Evolutionary conservation across 768 basidiomycete genomes (phyloP).

Genomic region (Suillus decipiens): DNA sequence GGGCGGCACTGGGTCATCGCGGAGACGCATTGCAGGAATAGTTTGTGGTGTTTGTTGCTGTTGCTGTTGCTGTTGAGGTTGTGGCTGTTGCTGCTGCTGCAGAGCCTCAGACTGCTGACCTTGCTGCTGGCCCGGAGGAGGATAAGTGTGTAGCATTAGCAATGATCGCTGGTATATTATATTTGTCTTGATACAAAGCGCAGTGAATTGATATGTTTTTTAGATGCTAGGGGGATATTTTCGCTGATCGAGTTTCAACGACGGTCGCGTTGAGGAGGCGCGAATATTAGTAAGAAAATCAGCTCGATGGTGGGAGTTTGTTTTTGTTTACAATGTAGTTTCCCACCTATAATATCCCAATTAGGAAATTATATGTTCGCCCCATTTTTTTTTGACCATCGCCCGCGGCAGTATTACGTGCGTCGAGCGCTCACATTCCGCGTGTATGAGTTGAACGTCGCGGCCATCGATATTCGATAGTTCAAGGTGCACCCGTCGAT

Average conservation of each 20-base stretch:
- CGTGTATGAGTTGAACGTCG: neutral
- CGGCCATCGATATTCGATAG: neutral
- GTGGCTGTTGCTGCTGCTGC: conserved; percentile 31
- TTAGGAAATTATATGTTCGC: neutral
- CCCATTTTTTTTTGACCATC: conserved; percentile 5
- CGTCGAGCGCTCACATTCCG: conserved; percentile 7
- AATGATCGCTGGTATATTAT: conserved; percentile 5
- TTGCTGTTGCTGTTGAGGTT: conserved; percentile 19
- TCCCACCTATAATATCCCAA: neutral
- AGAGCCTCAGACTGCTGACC: conserved; percentile 17
- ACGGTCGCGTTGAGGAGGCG: conserved; percentile 34
- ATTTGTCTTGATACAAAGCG: neutral
- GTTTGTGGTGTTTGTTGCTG: conserved; percentile 21
- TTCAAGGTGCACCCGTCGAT: neutral
- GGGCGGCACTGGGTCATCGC: conserved; percentile 48
- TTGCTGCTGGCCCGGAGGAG: conserved; percentile 7
- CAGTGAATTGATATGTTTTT: conserved; percentile 6
- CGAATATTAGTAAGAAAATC: conserved; percentile 41
- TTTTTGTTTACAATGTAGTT: conserved; percentile 18
- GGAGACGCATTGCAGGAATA: conserved; percentile 53
- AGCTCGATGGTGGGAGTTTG: conserved; percentile 19
- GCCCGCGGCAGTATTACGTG: neutral
- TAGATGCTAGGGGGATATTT: conserved; percentile 19
- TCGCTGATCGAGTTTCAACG: conserved; percentile 20
- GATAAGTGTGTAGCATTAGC: conserved; percentile 6